phyloP scores from a whole-genome alignment of 257 asterid genomes.

The Leonotis leonurus region DNA sequence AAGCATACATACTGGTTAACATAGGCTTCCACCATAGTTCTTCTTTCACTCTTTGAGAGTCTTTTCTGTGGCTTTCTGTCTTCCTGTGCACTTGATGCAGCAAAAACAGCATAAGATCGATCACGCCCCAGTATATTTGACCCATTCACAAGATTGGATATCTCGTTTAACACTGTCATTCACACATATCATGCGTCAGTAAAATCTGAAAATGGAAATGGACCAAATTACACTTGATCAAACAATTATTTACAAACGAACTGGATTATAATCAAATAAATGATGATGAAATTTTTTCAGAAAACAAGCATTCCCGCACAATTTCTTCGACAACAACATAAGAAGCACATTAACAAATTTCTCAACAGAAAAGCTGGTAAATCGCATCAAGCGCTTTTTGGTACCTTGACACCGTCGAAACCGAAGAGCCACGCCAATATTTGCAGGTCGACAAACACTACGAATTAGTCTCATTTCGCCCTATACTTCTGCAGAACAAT shows the following conservation, averaged over 20 bases:
- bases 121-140: constrained; percentile 23
- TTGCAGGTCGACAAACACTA: constrained; percentile 18
- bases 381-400: constrained; percentile 18
- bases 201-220: background rate
- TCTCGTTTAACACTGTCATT: constrained; percentile 26
- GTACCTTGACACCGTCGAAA: constrained; percentile 19
- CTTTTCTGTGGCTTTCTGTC: constrained; percentile 28
- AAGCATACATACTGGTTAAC: constrained; percentile 44
- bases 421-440: constrained; percentile 17
- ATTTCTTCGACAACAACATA: background rate
- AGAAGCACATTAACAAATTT: background rate
- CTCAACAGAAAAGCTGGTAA: background rate
- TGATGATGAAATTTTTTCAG: no score
- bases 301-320: background rate
- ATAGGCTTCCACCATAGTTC: constrained; percentile 41
- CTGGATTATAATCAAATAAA: background rate
- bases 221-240: background rate
- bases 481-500: background rate
- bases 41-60: constrained; percentile 48
- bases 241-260: background rate
- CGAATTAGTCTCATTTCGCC: constrained; percentile 32
- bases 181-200: constrained; percentile 9
- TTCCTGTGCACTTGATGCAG: constrained; percentile 28
- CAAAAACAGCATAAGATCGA: constrained; percentile 36
- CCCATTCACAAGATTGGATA: constrained; percentile 19